phyloP scores from a whole-genome alignment of 768 basidiomycete species.

The Auricularia sp. region DNA sequence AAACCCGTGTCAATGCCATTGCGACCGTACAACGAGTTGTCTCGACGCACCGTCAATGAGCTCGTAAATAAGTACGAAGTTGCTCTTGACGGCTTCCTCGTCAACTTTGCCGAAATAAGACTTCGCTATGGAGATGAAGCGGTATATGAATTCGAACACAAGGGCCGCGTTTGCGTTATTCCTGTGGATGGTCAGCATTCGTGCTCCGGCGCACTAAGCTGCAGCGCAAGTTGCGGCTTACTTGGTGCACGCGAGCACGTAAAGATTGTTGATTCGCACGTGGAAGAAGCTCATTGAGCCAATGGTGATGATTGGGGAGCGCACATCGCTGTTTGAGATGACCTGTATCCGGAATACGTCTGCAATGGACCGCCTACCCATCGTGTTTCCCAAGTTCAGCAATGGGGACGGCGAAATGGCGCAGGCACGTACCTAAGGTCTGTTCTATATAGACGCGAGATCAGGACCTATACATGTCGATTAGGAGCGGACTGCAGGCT shows the following conservation, averaged over 20 bases:
- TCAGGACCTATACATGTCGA: constrained; percentile 59
- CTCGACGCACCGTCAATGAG: constrained; percentile 75
- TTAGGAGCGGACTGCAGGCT: constrained; percentile 4
- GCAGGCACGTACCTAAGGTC: constrained; percentile 76
- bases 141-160: constrained; percentile 95
- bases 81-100: constrained; percentile 97
- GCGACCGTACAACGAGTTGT: background rate
- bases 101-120: constrained; percentile 98
- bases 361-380: constrained; percentile 78
- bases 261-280: constrained; percentile 89
- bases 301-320: constrained; percentile 93
- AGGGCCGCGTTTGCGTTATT: constrained; percentile 96
- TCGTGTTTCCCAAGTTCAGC: background rate
- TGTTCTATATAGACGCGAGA: constrained; percentile 89
- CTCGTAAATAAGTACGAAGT: constrained; percentile 97
- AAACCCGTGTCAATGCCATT: constrained; percentile 1
- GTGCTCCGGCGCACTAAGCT: background rate
- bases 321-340: constrained; percentile 91
- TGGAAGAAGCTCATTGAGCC: constrained; percentile 99
- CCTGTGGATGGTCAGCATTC: constrained; percentile 29
- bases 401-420: background rate
- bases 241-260: constrained; percentile 95
- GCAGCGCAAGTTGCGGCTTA: constrained; percentile 24
- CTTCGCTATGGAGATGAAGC: constrained; percentile 88
- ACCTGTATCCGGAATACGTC: constrained; percentile 99